Evolutionary conservation across 2,329 filamentous ascomycete species (phyloP).

Genomic region (Ascochyta rabiei): DNA sequence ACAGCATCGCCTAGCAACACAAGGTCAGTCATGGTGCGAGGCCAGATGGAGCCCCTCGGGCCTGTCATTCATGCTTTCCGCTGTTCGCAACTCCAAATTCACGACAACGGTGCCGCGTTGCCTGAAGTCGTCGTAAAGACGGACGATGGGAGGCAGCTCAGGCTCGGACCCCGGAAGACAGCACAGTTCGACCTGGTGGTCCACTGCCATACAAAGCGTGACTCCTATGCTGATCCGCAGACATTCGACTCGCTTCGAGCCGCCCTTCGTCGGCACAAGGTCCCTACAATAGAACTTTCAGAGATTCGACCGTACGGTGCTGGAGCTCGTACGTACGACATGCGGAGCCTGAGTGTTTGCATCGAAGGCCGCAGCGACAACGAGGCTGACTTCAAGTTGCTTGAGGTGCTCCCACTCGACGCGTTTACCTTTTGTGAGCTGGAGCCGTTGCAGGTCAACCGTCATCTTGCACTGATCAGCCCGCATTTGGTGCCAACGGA

Average conservation of each 20-base stretch:
- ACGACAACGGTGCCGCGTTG: slow-evolving; percentile 17
- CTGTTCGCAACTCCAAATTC: slow-evolving; percentile 28
- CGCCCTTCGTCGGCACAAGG: slow-evolving; percentile 28
- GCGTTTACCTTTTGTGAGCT: slow-evolving; percentile 41
- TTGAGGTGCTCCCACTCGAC: slow-evolving; percentile 43
- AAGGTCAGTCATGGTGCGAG: slow-evolving; percentile 44
- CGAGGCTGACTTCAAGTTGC: slow-evolving; percentile 29
- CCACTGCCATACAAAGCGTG: slow-evolving; percentile 33
- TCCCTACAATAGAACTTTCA: slow-evolving; percentile 42
- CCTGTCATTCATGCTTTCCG: slow-evolving; percentile 39
- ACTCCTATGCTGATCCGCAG: slow-evolving; percentile 19
- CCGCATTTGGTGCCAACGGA: slow-evolving; percentile 24
- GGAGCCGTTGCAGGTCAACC: slow-evolving; percentile 45
- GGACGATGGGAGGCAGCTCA: slow-evolving; percentile 34
- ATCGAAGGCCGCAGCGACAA: slow-evolving; percentile 38
- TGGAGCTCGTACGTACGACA: slow-evolving; percentile 26
- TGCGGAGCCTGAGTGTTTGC: slow-evolving; percentile 35
- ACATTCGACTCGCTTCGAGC: slow-evolving; percentile 30
- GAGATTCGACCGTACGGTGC: slow-evolving; percentile 35
- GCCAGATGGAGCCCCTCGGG: slow-evolving; percentile 41
- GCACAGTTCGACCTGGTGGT: slow-evolving; percentile 40
- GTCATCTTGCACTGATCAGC: slow-evolving; percentile 45
- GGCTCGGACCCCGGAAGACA: slow-evolving; percentile 20
- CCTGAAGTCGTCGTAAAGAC: neutral
- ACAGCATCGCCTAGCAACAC: slow-evolving; percentile 38